Conservation (phyloP, 768 basidiomycete genomes). For the Xerocomellus chrysenteron region DNA sequence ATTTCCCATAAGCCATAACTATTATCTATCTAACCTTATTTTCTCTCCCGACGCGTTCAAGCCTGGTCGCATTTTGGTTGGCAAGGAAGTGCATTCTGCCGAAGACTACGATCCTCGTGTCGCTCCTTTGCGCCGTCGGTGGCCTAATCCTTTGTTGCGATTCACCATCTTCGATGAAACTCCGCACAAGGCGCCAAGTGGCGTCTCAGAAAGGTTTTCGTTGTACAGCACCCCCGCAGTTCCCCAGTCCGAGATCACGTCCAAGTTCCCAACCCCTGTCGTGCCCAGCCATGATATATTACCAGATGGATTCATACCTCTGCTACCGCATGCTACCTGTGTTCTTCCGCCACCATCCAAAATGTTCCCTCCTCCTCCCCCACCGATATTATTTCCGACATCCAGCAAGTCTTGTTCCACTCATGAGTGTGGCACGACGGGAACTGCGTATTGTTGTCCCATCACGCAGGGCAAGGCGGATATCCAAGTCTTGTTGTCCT, state of each 20-base stretch:
- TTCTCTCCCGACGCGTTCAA: conserved; percentile 63
- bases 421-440: background rate
- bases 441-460: conserved; percentile 39
- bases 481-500: conserved; percentile 43
- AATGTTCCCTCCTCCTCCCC: background rate
- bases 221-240: conserved; percentile 1
- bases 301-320: background rate
- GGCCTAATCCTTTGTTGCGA: conserved; percentile 58
- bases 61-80: conserved; percentile 58
- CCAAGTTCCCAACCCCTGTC: conserved; percentile 1
- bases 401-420: background rate
- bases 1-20: conserved; percentile 60
- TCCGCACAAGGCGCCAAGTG: conserved; percentile 36
- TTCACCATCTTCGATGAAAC: conserved; percentile 60
- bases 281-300: background rate
- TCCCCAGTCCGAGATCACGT: background rate
- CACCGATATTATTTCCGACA: conserved; percentile 2
- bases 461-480: conserved; percentile 48
- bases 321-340: conserved; percentile 17
- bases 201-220: conserved; percentile 2
- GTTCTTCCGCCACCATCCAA: conserved; percentile 8
- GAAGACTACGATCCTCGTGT: conserved; percentile 57
- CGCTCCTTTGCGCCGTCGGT: conserved; percentile 50
- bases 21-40: conserved; percentile 64
- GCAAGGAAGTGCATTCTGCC: conserved; percentile 54